Evolutionary conservation across 1,139 yeast genomes (phyloP).

Genomic region (Groenewaldozyma sp.): DNA sequence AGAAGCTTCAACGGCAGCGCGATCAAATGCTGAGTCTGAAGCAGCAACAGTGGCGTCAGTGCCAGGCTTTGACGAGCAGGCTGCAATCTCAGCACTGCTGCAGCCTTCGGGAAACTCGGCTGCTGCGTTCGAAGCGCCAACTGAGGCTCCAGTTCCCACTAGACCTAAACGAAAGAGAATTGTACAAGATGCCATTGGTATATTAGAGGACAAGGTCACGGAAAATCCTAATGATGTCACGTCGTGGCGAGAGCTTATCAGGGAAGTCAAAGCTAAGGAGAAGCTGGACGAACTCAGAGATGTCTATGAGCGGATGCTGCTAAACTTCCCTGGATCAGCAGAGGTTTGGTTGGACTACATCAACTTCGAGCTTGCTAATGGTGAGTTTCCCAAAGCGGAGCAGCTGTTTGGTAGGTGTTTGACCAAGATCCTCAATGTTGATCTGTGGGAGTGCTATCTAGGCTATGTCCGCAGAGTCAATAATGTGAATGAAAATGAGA

Average conservation of each 20-base stretch:
- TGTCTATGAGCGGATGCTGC: conserved; percentile 53
- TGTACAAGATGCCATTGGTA: conserved; percentile 43
- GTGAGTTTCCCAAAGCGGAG: conserved; percentile 62
- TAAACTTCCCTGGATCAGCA: conserved; percentile 54
- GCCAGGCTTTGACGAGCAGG: too few species aligned
- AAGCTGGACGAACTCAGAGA: conserved; percentile 53
- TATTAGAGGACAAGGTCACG: conserved; percentile 51
- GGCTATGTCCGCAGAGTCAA: conserved; percentile 72
- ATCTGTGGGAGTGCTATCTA: conserved; percentile 66
- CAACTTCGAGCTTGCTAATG: conserved; percentile 55
- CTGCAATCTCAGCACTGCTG: not conserved
- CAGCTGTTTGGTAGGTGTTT: conserved; percentile 54
- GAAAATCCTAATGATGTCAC: conserved; percentile 48
- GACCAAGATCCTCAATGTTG: conserved; percentile 49
- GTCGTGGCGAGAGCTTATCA: conserved; percentile 51
- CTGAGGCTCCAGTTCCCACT: too few species aligned
- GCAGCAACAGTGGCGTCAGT: too few species aligned
- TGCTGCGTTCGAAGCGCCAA: conserved; percentile 1
- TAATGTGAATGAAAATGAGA: conserved; percentile 75
- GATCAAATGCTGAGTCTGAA: too few species aligned
- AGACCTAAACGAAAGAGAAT: conserved; percentile 23
- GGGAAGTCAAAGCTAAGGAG: conserved; percentile 47
- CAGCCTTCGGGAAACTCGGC: not conserved
- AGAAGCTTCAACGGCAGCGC: too few species aligned
- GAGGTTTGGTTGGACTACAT: conserved; percentile 64